Base-by-base conservation (phyloP, 192 early-diverging fungal species). In the Coemansia javaensis region DNA sequence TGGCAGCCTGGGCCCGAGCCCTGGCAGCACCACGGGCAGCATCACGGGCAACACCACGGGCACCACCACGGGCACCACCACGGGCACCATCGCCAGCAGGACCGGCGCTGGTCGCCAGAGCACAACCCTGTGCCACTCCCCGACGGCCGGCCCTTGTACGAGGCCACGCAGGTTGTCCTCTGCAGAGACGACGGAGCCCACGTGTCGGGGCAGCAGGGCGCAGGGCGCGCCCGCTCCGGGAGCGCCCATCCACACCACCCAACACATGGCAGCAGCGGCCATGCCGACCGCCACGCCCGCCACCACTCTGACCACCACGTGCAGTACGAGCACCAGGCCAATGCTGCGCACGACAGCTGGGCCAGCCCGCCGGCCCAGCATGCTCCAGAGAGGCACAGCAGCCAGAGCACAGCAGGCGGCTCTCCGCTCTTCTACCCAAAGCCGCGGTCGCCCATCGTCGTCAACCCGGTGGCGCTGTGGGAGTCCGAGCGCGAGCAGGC, bases 401-500 rank as follows among this genome's bases (percentile, higher is more conserved):
- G 40, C 20, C 53, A 27, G 20, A 59, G 54, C 24, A 56, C 55
- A 5, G 35, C 56, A 12, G 36, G 41, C 33, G 44, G 58, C 34
- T 74, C 70, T 21, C 70, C 70, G 20, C 24, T 74, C 11, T 50
- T 66, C 47, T 62, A 66, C 17, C 70, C 70, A 2, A 63, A 74
- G 51, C 70, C 70, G 40, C 66, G 59, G 34, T 66, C 70, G 31
- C 70, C 70, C 14, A 53, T 66, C 27, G 34, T 67, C 16, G 72
- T 75, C 46, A 75, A 75, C 36, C 72, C 72, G n/a, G 72, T 68
- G 8, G 72, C 72, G 15, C 50, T 75, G 12, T 75, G 72, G 72
- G 72, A 75, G 32, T 75, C 72, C 7, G 49, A 42, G 30, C 56
- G 68, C 46, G 64, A 75, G 32, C 72, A 75, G 47, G 57, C 53